Evolutionary conservation across 768 basidiomycete species (phyloP).

Genomic region (Psilocybe cyanescens): DNA sequence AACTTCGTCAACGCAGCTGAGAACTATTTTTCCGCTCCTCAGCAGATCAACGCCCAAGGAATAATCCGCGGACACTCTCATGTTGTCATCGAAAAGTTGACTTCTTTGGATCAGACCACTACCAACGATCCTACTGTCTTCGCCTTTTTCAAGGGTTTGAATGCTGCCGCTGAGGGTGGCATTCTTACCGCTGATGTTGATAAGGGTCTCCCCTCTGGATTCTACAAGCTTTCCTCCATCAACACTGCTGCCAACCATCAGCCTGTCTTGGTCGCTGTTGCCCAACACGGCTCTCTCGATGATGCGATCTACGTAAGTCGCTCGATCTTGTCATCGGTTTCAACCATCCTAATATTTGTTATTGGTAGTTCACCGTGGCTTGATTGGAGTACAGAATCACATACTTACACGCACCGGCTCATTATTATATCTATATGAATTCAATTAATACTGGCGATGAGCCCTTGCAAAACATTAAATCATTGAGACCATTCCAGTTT

Average conservation of each 20-base stretch:
- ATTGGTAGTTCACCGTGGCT: conserved; percentile 29
- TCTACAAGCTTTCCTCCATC: conserved; percentile 65
- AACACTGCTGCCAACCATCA: conserved; percentile 64
- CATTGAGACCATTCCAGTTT: no score
- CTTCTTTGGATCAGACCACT: conserved; percentile 45
- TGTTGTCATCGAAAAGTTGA: conserved; percentile 57
- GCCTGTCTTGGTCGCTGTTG: conserved; percentile 59
- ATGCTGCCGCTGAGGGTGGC: conserved; percentile 49
- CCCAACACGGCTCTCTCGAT: conserved; percentile 62
- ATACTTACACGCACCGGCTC: background rate
- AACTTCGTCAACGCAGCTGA: conserved; percentile 59
- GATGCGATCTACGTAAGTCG: conserved; percentile 58
- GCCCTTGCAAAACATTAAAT: no score
- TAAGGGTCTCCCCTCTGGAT: conserved; percentile 58
- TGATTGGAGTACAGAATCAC: conserved; percentile 6
- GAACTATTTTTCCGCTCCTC: conserved; percentile 62
- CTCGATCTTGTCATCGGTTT: background rate
- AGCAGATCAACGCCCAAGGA: conserved; percentile 55
- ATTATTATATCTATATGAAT: no score
- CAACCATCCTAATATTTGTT: background rate
- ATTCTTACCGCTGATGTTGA: conserved; percentile 56
- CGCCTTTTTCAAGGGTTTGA: conserved; percentile 61
- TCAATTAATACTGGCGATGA: no score
- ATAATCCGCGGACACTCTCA: conserved; percentile 62
- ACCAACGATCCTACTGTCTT: conserved; percentile 55